Conservation (phyloP, 495 filamentous ascomycete genomes). For the Aspergillus avenaceus region DNA sequence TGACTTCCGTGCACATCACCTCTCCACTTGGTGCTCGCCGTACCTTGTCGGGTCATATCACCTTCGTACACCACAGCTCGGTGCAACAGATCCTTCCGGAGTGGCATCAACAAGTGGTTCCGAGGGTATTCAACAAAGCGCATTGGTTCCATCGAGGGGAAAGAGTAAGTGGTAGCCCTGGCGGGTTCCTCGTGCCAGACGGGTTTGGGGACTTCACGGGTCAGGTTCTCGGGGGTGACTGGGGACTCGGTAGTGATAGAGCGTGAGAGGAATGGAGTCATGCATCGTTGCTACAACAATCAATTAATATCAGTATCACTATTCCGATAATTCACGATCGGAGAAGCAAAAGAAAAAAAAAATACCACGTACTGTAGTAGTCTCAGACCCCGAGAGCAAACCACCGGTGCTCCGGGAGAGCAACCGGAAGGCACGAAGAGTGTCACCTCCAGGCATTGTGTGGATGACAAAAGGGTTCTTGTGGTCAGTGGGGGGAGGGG, state of each 20-base stretch:
- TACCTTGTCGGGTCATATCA: conserved; percentile 81
- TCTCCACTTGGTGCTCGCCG: conserved; percentile 80
- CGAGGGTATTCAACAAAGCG: conserved; percentile 73
- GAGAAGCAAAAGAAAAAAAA: not conserved
- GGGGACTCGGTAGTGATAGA: conserved; percentile 76
- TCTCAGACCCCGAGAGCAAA: conserved; percentile 40
- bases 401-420: conserved; percentile 40
- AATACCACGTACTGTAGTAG: conserved; percentile 40
- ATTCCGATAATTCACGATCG: not conserved
- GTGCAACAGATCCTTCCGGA: conserved; percentile 90
- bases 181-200: conserved; percentile 43
- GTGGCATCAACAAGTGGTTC: conserved; percentile 77
- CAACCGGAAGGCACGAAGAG: conserved; percentile 34
- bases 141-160: conserved; percentile 83
- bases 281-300: conserved; percentile 43
- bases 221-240: conserved; percentile 29
- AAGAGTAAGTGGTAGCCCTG: conserved; percentile 79
- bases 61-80: conserved; percentile 91
- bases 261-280: conserved; percentile 45
- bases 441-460: conserved; percentile 38
- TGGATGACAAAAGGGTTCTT: not conserved
- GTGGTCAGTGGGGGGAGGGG: not conserved
- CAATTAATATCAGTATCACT: conserved; percentile 10
- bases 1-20: conserved; percentile 77
- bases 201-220: conserved; percentile 30